These are phyloP conservation scores for Paratinospora sagittata DNA, from an alignment of 164 flowering plant genomes.

Conservation along the genomic window DNA sequence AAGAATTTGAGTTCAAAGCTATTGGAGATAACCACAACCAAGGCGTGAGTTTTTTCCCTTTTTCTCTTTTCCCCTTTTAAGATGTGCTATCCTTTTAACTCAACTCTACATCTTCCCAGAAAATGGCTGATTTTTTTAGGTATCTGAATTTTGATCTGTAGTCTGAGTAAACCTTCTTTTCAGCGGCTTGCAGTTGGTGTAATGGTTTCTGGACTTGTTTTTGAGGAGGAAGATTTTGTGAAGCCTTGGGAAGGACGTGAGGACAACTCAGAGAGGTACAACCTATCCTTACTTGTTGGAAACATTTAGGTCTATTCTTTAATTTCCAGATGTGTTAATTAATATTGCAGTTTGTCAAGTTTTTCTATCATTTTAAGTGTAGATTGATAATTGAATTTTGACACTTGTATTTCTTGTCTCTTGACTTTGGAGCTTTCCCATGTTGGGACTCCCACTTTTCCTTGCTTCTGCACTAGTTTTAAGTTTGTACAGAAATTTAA, in stretches of 20 bases:
- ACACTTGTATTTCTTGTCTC: neutral
- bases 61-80: neutral
- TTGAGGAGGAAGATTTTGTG: constrained; percentile 76
- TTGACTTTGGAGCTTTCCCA: neutral
- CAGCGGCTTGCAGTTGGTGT: constrained; percentile 94
- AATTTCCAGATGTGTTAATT: neutral
- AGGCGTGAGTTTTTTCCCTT: constrained; percentile 57
- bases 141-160: constrained; percentile 2
- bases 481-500: neutral
- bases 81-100: neutral
- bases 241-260: constrained; percentile 85
- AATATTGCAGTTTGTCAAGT: neutral
- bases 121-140: constrained; percentile 1
- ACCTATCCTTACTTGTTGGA: neutral
- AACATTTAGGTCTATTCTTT: neutral
- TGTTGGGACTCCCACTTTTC: neutral
- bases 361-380: neutral
- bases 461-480: neutral
- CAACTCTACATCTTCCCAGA: neutral
- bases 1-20: constrained; percentile 89
- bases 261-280: constrained; percentile 68
- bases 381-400: no score
- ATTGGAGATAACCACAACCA: constrained; percentile 82
- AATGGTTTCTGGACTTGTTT: constrained; percentile 74
- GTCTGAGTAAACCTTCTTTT: constrained; percentile 9